Evolutionary conservation across 805 yeast genomes (phyloP), one percentile per base, ranked within the genome.

Genomic region (Candida parachauliodes): DNA sequence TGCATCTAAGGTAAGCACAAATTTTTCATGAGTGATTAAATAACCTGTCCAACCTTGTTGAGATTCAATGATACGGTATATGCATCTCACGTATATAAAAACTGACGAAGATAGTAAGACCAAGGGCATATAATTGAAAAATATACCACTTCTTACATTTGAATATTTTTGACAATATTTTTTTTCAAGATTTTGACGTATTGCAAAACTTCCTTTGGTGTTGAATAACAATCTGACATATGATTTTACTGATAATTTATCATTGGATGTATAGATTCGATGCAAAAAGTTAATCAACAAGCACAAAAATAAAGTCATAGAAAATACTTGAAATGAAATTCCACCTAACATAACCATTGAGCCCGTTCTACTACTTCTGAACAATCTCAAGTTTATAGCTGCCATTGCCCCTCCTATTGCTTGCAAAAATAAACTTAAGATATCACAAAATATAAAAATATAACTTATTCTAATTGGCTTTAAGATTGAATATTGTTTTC

Each of bases 361-460:
- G n/a, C 91, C 91, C 0, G 51, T 42, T 2, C 29, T 47, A 1
- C 74, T 50, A 28, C 53, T 49, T 10, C 60, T 52, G 28, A 52
- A 51, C 2, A 36, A 34, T 7, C 57, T 44, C 5, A 70, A 54
- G 0, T 76, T 68, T 2, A 57, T 45, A 27, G 83, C 79, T 2
- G 88, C 85, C 30, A 74, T 58, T 37, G 82, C 93, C 50, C 95
- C 95, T 31, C 95, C 95, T 8, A 63, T 70, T 3, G 80, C 89
- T 60, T 86, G 95, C 15, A 86, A 52, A 1, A 76, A 60, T 43
- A 86, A 64, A 15, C 88, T 73, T 3, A 79, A 47, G 4, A 83
- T 50, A 60, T 88, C 95, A 52, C 81, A 77, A 10, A 66, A 45
- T 9, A 87, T 74, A 50, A 87, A 88, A 8, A 83, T 62, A 36